phyloP scores from a whole-genome alignment of 805 yeast species.

The Ogataea dorogensis region DNA sequence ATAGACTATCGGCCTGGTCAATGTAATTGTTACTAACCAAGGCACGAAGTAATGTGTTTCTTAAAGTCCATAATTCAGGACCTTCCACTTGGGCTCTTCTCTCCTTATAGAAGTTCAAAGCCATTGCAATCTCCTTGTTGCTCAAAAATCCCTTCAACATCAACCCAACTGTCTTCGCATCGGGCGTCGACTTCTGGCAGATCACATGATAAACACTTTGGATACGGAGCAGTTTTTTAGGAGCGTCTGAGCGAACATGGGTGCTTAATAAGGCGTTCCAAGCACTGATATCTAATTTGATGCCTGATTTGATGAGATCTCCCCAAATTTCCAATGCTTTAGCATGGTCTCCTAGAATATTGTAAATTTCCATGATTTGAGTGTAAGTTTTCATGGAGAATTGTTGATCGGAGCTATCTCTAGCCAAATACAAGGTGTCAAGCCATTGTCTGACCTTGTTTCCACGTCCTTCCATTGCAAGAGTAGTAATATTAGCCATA shows the following conservation, averaged over 20 bases:
- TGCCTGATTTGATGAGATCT: constrained; percentile 39
- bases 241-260: constrained; percentile 27
- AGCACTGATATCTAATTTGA: constrained; percentile 31
- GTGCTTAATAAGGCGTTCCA: constrained; percentile 58
- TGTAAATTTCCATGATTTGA: constrained; percentile 47
- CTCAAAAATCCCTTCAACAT: constrained; percentile 48
- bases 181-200: constrained; percentile 37
- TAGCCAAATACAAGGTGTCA: constrained; percentile 19
- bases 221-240: constrained; percentile 35
- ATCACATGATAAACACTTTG: constrained; percentile 36
- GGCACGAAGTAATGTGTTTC: constrained; percentile 47
- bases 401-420: constrained; percentile 31
- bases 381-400: constrained; percentile 42
- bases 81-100: constrained; percentile 34
- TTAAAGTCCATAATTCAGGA: constrained; percentile 39
- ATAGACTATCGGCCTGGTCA: constrained; percentile 38
- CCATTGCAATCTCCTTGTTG: constrained; percentile 41
- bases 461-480: constrained; percentile 19
- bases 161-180: constrained; percentile 47
- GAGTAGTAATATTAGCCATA: constrained; percentile 16
- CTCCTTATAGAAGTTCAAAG: constrained; percentile 36
- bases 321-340: constrained; percentile 51
- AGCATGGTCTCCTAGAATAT: constrained; percentile 34
- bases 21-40: constrained; percentile 40
- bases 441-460: constrained; percentile 19